Percentiles rank a stretch among this genome's conserved stretches.
Conservation (phyloP, 768 basidiomycete species). For the Naganishia vishniacii region DNA sequence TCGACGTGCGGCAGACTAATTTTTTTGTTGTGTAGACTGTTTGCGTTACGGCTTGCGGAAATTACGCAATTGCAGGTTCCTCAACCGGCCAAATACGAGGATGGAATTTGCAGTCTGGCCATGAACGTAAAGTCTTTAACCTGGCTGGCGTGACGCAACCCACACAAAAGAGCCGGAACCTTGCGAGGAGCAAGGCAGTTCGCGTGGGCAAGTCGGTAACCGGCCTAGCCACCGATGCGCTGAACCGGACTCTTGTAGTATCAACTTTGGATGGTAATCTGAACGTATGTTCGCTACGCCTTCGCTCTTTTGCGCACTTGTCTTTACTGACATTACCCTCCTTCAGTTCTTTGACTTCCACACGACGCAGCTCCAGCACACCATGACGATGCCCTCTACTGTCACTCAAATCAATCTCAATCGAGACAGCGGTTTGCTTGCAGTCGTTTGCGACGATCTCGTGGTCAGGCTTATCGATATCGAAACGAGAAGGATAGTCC, state of each 20-base stretch:
- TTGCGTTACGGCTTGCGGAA: constrained; percentile 88
- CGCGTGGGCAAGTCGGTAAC: constrained; percentile 57
- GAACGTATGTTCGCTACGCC: constrained; percentile 59
- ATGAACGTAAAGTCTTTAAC: constrained; percentile 69
- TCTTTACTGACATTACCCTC: not conserved
- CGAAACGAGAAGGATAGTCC: constrained; percentile 78
- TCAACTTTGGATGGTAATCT: constrained; percentile 82
- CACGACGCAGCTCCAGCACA: constrained; percentile 66
- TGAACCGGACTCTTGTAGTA: constrained; percentile 75
- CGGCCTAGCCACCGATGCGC: constrained; percentile 75
- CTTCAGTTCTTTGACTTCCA: constrained; percentile 94
- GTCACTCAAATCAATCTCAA: constrained; percentile 70
- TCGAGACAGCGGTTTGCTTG: constrained; percentile 76
- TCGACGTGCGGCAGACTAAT: not conserved
- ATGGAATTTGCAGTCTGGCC: constrained; percentile 97
- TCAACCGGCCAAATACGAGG: constrained; percentile 67
- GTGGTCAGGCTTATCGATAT: constrained; percentile 80
- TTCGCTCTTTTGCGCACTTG: too few species aligned
- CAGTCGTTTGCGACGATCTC: constrained; percentile 78
- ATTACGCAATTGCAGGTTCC: constrained; percentile 81
- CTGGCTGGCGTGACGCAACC: constrained; percentile 48
- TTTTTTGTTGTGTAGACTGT: constrained; percentile 53
- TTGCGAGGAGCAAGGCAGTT: constrained; percentile 50
- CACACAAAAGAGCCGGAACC: constrained; percentile 31
- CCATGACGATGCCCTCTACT: constrained; percentile 63